Evolutionary conservation across 257 asterid species (phyloP), one percentile per base, ranked within the genome.

Genomic region (Cruciata laevipes): DNA sequence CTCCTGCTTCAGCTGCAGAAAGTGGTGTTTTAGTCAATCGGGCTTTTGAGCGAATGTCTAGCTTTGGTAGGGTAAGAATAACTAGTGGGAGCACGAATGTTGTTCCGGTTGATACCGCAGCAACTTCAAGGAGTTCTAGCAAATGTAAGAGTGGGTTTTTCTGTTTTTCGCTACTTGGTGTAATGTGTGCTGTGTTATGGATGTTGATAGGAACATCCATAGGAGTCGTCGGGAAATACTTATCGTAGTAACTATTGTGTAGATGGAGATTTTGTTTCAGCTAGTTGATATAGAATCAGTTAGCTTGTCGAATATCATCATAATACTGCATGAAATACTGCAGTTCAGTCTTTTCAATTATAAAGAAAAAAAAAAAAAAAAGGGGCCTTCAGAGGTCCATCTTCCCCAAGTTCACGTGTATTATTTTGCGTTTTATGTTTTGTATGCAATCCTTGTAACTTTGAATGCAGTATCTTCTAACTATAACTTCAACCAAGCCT

Each of bases 1-100:
- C 86, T 77, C 97, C 95, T 73, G 99, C 99, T 74, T 88, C 96
- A 55, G 99, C 99, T 79, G 81, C 99, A 63, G 99, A 94, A 74
- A 85, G 56, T 70, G 91, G 91, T 73, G 72, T 87, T 74, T 97
- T 90, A 56, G 89, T 90, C 58, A 90, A 83, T 69, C 83, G 81
- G 78, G 90, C 97, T 42, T 81, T 94, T 31, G 96, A 78, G 68
- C 85, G 96, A 40, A 82, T 94, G 89, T 85, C 99, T 83, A 94
- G 97, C 89, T 90, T 94, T 74, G 62, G 95, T 79, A 86, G 93
- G 79, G 61, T 88, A 75, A 85, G 85, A 77, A 49, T 84, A 73
- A 77, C 76, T 66, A 77, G 82, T 63, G 74, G 71, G 68, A 88
- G 78, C 71, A 66, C 55, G 79, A 84, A 80, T 75, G 76, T 77